Percentiles rank a stretch among this genome's conserved stretches.
Conservation (phyloP, 1,139 yeast genomes). For the Blastobotrys capitulatus region DNA sequence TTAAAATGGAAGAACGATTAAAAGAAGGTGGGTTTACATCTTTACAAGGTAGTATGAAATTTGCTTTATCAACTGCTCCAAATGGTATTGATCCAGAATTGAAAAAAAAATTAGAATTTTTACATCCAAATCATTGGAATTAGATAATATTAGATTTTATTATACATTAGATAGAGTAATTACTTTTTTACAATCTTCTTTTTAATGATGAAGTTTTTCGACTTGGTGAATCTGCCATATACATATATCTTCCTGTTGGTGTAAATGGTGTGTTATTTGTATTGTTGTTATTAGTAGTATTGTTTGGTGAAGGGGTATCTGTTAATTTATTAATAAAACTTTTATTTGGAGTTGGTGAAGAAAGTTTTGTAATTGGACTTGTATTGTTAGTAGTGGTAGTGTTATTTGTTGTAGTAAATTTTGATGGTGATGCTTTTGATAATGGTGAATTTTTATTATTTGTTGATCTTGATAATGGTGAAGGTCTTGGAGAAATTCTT, state of each 20-base stretch:
- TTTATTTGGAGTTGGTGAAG: background rate
- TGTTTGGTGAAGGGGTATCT: conserved; percentile 5
- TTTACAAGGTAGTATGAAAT: conserved; percentile 72
- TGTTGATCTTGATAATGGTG: conserved; percentile 29
- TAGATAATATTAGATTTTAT: conserved; percentile 3
- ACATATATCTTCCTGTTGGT: conserved; percentile 19
- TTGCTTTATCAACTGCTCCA: conserved; percentile 74
- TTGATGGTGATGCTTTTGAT: conserved; percentile 11
- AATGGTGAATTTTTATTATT: conserved; percentile 13
- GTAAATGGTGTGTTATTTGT: conserved; percentile 12
- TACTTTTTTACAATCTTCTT: background rate
- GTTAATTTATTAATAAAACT: background rate
- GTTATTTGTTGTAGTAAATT: background rate
- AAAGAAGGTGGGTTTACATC: conserved; percentile 60
- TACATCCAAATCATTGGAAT: conserved; percentile 89
- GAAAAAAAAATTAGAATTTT: conserved; percentile 71
- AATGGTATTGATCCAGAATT: conserved; percentile 68
- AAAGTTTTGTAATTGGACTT: background rate
- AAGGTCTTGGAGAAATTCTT: conserved; percentile 22
- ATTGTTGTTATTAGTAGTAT: background rate
- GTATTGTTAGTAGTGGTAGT: too few relatives aligned
- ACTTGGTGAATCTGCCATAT: conserved; percentile 20
- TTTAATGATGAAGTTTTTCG: conserved; percentile 8
- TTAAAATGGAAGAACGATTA: conserved; percentile 57
- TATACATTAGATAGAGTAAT: background rate